A percentile compares a stretch with the other conserved stretches of the same genome.
Evolutionary conservation across 495 filamentous ascomycete species (phyloP).

Genomic region (Tuber aestivum): DNA sequence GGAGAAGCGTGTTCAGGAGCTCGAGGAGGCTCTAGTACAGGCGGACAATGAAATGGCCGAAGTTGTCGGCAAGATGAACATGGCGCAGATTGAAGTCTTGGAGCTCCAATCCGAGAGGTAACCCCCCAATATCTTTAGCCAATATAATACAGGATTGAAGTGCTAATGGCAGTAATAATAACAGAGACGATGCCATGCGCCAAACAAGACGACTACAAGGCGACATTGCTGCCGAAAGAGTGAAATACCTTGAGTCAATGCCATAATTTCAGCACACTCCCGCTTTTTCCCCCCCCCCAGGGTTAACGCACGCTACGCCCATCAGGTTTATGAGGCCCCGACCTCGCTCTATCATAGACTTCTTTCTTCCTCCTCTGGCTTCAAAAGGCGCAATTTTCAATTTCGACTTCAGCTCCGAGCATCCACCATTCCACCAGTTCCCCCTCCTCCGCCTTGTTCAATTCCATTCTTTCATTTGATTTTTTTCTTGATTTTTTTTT

Average conservation of each 20-base stretch:
- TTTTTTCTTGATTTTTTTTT: not conserved
- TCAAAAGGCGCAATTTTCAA: not conserved
- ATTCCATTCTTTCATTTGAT: not conserved
- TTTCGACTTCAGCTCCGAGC: not conserved
- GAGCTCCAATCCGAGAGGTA: conserved; percentile 84
- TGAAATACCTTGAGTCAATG: conserved; percentile 28
- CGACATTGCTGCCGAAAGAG: conserved; percentile 48
- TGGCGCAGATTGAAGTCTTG: conserved; percentile 88
- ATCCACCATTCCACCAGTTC: not conserved
- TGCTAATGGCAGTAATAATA: not conserved
- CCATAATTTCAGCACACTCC: conserved; percentile 11
- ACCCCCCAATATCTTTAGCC: conserved; percentile 29
- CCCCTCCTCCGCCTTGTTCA: not conserved
- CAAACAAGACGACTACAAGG: conserved; percentile 71
- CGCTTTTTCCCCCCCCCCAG: not conserved
- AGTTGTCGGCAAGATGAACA: conserved; percentile 85
- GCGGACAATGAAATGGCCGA: conserved; percentile 93
- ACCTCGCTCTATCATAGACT: not conserved
- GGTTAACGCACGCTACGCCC: not conserved
- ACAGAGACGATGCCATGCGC: conserved; percentile 75
- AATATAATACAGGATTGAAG: not conserved
- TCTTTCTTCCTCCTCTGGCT: not conserved
- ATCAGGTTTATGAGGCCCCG: not conserved
- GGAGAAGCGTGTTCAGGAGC: conserved; percentile 66
- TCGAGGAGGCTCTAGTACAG: conserved; percentile 73